Percentiles rank a stretch among this genome's conserved stretches.
Evolutionary conservation across 2,329 filamentous ascomycete genomes (phyloP).

Genomic region (Cyphellophora europaea): DNA sequence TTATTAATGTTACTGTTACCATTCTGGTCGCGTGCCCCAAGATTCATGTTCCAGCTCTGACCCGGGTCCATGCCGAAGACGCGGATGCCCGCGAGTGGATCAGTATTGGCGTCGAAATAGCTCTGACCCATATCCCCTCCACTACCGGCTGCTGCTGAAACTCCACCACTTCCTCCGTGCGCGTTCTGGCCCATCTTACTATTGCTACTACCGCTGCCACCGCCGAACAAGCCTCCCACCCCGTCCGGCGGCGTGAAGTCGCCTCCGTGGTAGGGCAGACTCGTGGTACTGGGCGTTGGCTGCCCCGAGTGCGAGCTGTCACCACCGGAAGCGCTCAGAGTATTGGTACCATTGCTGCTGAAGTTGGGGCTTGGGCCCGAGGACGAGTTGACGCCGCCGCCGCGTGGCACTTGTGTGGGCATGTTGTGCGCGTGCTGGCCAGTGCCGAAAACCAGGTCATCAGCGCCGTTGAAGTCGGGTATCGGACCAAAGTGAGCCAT

Average conservation of each 20-base stretch:
- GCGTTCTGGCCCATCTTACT: background rate
- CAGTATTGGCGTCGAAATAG: too few species aligned
- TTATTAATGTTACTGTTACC: slow-evolving; percentile 1
- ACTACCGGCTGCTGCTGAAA: too few species aligned
- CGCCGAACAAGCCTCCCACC: slow-evolving; percentile 4
- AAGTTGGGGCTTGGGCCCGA: slow-evolving; percentile 5
- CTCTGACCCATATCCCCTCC: too few species aligned
- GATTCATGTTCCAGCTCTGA: slow-evolving; percentile 4
- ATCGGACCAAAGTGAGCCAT: slow-evolving; percentile 2
- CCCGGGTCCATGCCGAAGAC: too few species aligned
- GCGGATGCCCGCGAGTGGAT: too few species aligned
- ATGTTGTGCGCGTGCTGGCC: too few species aligned
- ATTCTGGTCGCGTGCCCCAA: slow-evolving; percentile 1
- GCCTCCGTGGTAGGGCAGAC: slow-evolving; percentile 11
- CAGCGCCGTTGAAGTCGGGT: slow-evolving; percentile 6
- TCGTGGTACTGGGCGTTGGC: slow-evolving; percentile 14
- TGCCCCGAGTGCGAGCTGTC: slow-evolving; percentile 13
- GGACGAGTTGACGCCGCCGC: too few species aligned
- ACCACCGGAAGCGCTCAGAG: slow-evolving; percentile 9
- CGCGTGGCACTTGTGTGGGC: too few species aligned
- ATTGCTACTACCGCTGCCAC: slow-evolving; percentile 6
- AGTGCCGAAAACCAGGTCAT: too few species aligned
- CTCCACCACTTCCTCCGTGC: background rate
- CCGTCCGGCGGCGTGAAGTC: slow-evolving; percentile 13
- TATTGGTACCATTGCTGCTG: slow-evolving; percentile 6